A percentile compares a stretch with the other conserved stretches of the same genome.
Conservation (phyloP, 805 yeast genomes). For the Wickerhamomyces bovis region DNA sequence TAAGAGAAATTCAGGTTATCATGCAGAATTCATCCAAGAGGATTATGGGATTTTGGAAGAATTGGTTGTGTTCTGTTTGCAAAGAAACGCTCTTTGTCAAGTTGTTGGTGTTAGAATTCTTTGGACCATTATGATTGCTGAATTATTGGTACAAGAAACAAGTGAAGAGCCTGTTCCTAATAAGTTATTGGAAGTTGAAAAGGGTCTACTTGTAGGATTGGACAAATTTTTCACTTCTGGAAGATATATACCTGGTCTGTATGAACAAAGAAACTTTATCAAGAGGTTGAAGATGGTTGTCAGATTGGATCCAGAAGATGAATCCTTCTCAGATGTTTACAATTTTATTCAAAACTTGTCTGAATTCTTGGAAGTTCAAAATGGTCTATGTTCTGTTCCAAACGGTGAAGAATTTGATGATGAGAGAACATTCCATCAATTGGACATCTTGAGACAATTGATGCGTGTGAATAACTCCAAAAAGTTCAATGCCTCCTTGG, state of each 20-base stretch:
- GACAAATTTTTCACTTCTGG: slow-evolving; percentile 57
- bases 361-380: slow-evolving; percentile 57
- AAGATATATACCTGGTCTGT: slow-evolving; percentile 47
- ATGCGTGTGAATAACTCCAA: slow-evolving; percentile 76
- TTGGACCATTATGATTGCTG: slow-evolving; percentile 69
- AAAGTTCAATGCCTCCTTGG: slow-evolving; percentile 70
- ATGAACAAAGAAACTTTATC: slow-evolving; percentile 50
- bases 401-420: slow-evolving; percentile 79
- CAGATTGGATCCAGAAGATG: slow-evolving; percentile 58
- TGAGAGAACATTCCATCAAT: slow-evolving; percentile 74
- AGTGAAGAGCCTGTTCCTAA: slow-evolving; percentile 54
- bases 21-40: slow-evolving; percentile 52
- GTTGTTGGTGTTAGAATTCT: slow-evolving; percentile 57
- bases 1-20: slow-evolving; percentile 61
- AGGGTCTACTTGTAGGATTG: slow-evolving; percentile 55
- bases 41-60: slow-evolving; percentile 59
- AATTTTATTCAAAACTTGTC: slow-evolving; percentile 48
- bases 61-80: slow-evolving; percentile 62
- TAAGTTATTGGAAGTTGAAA: slow-evolving; percentile 52
- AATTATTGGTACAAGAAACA: slow-evolving; percentile 48
- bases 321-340: slow-evolving; percentile 44
- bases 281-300: slow-evolving; percentile 42
- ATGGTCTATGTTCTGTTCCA: slow-evolving; percentile 70
- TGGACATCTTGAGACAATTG: slow-evolving; percentile 70
- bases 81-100: slow-evolving; percentile 55